A percentile compares a stretch with the other conserved stretches of the same genome.
Evolutionary conservation across 495 filamentous ascomycete species (phyloP).

Genomic region (Penicillium argentinense): DNA sequence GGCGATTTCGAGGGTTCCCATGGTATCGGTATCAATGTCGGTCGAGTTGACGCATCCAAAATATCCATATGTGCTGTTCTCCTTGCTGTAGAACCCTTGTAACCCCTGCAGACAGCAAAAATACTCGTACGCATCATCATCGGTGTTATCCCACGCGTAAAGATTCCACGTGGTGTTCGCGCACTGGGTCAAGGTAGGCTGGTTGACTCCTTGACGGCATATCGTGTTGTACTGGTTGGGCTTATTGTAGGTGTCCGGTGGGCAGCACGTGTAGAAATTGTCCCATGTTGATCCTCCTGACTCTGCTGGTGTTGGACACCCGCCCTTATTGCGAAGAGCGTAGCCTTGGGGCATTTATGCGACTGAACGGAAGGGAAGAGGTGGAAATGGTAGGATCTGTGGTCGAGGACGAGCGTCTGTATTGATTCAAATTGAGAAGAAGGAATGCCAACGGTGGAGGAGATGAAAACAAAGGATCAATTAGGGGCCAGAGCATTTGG

Average conservation of each 20-base stretch:
- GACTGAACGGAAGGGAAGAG: too few species aligned
- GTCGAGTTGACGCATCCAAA: neutral
- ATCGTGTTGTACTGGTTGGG: neutral
- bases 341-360: neutral
- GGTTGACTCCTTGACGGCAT: neutral
- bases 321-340: neutral
- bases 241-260: neutral
- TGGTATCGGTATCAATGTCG: neutral
- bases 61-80: neutral
- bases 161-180: neutral
- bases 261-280: neutral
- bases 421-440: too few species aligned
- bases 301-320: neutral
- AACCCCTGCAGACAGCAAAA: neutral
- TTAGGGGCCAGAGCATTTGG: too few species aligned
- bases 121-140: neutral
- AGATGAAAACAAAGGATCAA: too few species aligned
- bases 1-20: neutral
- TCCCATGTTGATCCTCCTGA: neutral
- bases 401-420: too few species aligned
- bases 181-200: neutral
- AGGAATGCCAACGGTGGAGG: too few species aligned
- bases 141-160: neutral
- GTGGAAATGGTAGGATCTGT: too few species aligned
- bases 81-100: neutral